A percentile compares a stretch with the other conserved stretches of the same genome.
Evolutionary conservation across 108 stramenopile species (phyloP).

Genomic region (Nannochloropsis gaditana): DNA sequence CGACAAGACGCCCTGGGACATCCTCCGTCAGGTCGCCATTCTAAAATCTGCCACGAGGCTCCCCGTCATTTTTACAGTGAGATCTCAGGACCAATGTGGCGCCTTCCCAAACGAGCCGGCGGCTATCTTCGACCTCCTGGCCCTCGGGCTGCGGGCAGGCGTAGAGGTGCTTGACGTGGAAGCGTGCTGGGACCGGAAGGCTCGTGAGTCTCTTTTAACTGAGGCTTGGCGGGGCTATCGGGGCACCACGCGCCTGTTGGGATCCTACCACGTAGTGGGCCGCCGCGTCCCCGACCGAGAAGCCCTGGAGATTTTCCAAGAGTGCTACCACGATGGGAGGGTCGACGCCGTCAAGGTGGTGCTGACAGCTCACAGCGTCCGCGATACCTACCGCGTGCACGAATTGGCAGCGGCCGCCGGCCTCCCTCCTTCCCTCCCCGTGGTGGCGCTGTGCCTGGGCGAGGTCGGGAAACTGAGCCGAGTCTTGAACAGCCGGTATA

Average conservation of each 20-base stretch:
- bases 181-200: conserved; percentile 69
- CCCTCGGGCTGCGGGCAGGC: conserved; percentile 77
- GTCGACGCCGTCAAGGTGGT: conserved; percentile 64
- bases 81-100: conserved; percentile 83
- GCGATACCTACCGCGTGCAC: conserved; percentile 43
- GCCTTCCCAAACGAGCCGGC: conserved; percentile 78
- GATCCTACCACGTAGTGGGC: conserved; percentile 85
- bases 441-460: conserved; percentile 77
- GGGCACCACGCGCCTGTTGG: conserved; percentile 70
- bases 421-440: conserved; percentile 67
- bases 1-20: conserved; percentile 28
- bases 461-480: conserved; percentile 66
- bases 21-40: conserved; percentile 40
- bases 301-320: conserved; percentile 62
- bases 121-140: conserved; percentile 61
- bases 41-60: conserved; percentile 46
- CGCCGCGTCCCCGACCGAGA: conserved; percentile 60
- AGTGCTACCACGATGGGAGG: conserved; percentile 74
- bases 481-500: conserved; percentile 82
- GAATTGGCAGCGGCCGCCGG: conserved; percentile 45
- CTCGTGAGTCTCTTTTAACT: conserved; percentile 59
- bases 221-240: conserved; percentile 49
- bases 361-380: conserved; percentile 31
- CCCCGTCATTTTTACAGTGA: conserved; percentile 89
- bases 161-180: conserved; percentile 93